Conservation (phyloP, 2,329 filamentous ascomycete genomes). For the Zelopaecilomyces penicillatus region DNA sequence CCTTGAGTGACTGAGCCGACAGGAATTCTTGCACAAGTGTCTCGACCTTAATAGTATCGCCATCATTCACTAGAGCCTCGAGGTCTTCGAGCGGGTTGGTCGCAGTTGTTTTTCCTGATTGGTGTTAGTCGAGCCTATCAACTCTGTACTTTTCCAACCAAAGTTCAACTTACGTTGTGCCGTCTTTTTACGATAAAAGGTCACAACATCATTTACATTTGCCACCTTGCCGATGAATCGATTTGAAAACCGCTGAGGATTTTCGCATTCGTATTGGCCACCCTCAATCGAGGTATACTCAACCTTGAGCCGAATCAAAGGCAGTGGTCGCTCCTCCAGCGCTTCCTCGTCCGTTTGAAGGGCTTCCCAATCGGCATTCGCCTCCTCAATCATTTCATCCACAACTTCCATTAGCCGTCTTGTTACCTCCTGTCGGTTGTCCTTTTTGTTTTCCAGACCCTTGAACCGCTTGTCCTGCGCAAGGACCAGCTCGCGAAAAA, state of each 20-base stretch:
- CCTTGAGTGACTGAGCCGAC: constrained; percentile 77
- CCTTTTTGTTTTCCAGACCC: constrained; percentile 68
- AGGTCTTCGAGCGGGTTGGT: constrained; percentile 56
- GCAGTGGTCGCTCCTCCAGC: constrained; percentile 58
- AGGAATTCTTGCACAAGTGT: constrained; percentile 84
- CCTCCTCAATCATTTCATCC: constrained; percentile 79
- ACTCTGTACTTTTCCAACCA: fast-evolving
- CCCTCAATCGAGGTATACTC: constrained; percentile 83
- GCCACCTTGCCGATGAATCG: constrained; percentile 85
- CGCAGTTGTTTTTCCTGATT: constrained; percentile 23
- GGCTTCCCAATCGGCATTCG: constrained; percentile 70
- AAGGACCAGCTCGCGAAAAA: constrained; percentile 74
- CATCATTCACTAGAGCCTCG: constrained; percentile 39
- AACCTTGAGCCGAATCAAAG: constrained; percentile 81
- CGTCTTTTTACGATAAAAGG: constrained; percentile 87
- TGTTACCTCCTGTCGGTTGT: constrained; percentile 76
- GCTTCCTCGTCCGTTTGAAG: constrained; percentile 61
- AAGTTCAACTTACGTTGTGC: constrained; percentile 21
- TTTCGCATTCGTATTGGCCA: constrained; percentile 82
- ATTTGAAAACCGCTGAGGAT: constrained; percentile 92
- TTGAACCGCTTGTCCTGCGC: constrained; percentile 69
- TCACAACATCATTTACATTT: constrained; percentile 87
- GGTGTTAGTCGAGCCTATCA: constrained; percentile 6
- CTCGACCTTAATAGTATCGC: constrained; percentile 76
- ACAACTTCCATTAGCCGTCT: constrained; percentile 68